Evolutionary conservation across 2,329 filamentous ascomycete species (phyloP).

Genomic region (Anthostomella pinea): DNA sequence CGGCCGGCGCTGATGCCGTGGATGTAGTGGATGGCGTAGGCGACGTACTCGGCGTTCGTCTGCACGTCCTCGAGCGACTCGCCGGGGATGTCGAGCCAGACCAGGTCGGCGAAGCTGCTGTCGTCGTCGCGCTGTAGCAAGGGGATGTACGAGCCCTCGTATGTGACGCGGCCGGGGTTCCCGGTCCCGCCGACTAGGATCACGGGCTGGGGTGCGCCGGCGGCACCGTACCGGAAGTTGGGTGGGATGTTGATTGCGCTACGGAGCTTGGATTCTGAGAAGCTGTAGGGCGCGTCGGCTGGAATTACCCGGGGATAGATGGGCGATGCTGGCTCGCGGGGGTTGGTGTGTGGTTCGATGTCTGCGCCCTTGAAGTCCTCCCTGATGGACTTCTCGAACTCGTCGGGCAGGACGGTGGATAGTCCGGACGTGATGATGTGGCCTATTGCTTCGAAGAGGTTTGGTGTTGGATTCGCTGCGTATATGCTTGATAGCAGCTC

Average conservation of each 20-base stretch:
- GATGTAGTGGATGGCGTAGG: slow-evolving; percentile 58
- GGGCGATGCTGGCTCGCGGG: slow-evolving; percentile 3
- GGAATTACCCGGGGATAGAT: slow-evolving; percentile 37
- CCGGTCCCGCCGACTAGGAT: slow-evolving; percentile 54
- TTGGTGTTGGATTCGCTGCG: too few relatives aligned
- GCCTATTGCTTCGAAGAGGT: too few relatives aligned
- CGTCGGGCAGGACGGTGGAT: too few relatives aligned
- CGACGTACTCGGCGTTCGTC: slow-evolving; percentile 51
- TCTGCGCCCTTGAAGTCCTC: too few relatives aligned
- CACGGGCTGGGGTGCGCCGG: slow-evolving; percentile 44
- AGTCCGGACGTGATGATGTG: too few relatives aligned
- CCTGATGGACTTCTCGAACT: too few relatives aligned
- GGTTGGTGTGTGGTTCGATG: too few relatives aligned
- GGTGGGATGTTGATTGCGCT: slow-evolving; percentile 51
- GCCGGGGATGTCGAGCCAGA: slow-evolving; percentile 55
- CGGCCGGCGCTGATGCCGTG: slow-evolving; percentile 35
- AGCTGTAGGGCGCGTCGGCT: slow-evolving; percentile 46
- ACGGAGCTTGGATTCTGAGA: slow-evolving; percentile 45
- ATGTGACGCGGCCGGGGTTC: slow-evolving; percentile 43
- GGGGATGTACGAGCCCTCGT: slow-evolving; percentile 46
- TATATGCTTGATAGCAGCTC: too few relatives aligned
- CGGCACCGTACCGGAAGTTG: slow-evolving; percentile 44
- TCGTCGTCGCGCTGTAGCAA: slow-evolving; percentile 38
- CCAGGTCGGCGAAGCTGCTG: slow-evolving; percentile 40
- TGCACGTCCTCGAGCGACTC: slow-evolving; percentile 47